These are phyloP conservation scores for Mimosa bimucronata DNA, from an alignment of 306 rosid genomes.

Conservation along the genomic window DNA sequence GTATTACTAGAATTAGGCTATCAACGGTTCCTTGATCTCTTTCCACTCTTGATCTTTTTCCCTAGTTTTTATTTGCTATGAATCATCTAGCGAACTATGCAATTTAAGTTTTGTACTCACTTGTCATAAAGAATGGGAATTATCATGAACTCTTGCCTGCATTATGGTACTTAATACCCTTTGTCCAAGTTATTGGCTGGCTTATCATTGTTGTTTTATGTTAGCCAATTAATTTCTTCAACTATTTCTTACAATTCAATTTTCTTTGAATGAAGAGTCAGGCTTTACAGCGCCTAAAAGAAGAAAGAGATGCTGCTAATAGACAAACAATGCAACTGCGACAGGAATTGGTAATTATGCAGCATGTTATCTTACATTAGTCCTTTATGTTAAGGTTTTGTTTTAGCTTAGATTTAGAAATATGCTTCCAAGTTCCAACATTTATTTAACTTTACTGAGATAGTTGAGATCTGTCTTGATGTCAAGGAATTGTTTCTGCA, in stretches of 20 bases:
- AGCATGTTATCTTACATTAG: constrained; percentile 10
- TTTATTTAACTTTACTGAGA: no score
- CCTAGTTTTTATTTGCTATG: background rate
- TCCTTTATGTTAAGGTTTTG: constrained; percentile 13
- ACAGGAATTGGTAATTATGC: constrained; percentile 76
- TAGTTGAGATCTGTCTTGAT: no score
- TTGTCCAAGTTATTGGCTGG: constrained; percentile 16
- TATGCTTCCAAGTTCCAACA: background rate
- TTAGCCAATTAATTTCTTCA: constrained; percentile 9
- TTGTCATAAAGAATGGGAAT: background rate
- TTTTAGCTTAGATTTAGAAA: constrained; percentile 7
- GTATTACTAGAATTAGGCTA: constrained; percentile 15
- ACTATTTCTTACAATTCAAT: constrained; percentile 16
- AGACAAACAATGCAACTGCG: constrained; percentile 78
- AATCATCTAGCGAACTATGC: constrained; percentile 27
- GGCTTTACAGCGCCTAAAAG: constrained; percentile 67
- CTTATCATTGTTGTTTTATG: constrained; percentile 20
- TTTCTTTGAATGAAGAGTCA: constrained; percentile 47
- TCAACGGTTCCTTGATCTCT: background rate
- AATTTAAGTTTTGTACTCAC: background rate
- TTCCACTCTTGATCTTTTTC: constrained; percentile 6
- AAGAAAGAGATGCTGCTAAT: constrained; percentile 79
- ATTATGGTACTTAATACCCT: background rate
- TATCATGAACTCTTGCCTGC: constrained; percentile 24
- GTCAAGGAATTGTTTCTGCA: no score